phyloP scores from a whole-genome alignment of 2,329 filamentous ascomycete genomes.

The Cercospora sesami region DNA sequence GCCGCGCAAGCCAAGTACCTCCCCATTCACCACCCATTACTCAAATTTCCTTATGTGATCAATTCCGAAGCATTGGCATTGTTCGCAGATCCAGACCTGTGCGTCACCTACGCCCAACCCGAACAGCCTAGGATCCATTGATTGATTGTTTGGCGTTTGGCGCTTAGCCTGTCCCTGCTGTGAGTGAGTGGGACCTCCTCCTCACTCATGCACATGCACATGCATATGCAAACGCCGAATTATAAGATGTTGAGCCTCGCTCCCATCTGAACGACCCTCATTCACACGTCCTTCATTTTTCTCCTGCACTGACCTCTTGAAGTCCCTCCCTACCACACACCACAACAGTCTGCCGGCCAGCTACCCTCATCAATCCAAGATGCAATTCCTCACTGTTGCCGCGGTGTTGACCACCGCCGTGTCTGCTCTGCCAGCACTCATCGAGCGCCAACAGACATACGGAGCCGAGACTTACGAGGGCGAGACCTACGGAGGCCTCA shows the following conservation, averaged over 20 bases:
- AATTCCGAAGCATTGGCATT: neutral
- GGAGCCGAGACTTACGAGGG: neutral
- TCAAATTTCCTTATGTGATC: neutral
- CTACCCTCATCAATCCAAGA: neutral
- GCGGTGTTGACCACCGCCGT: constrained; percentile 3
- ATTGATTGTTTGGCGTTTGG: constrained; percentile 4
- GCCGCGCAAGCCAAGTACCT: neutral
- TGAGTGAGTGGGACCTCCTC: neutral
- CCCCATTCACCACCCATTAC: neutral
- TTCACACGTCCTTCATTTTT: neutral
- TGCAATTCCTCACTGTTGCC: constrained; percentile 12
- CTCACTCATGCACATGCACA: neutral
- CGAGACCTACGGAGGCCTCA: constrained; percentile 2
- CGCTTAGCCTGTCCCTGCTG: neutral
- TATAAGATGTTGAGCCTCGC: neutral
- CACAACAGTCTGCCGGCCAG: neutral
- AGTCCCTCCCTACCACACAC: neutral
- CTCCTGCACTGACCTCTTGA: neutral
- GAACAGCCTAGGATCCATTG: constrained; percentile 2
- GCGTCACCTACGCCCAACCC: neutral
- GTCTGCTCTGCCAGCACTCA: constrained; percentile 6
- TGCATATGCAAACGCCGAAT: neutral
- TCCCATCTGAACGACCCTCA: neutral
- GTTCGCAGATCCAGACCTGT: neutral
- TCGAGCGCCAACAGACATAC: constrained; percentile 5